phyloP scores from a whole-genome alignment of 495 filamentous ascomycete genomes.

The Talaromyces wortmannii region DNA sequence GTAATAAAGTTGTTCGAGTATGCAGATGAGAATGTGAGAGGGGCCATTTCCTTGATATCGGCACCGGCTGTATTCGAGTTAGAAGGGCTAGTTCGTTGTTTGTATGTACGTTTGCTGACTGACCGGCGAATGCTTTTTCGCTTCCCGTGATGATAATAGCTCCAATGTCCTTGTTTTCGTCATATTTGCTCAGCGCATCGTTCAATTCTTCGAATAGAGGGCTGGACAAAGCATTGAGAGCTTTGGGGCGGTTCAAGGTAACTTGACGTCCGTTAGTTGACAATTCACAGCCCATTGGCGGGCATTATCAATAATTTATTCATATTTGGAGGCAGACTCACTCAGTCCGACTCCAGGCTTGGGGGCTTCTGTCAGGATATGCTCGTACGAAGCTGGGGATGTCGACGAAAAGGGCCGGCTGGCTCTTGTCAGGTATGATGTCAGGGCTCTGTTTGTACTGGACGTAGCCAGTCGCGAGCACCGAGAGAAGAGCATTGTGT shows the following conservation, averaged over 20 bases:
- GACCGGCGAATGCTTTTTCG: slow-evolving; percentile 77
- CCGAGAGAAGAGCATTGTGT: slow-evolving; percentile 48
- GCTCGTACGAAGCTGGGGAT: slow-evolving; percentile 58
- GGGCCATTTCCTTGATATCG: slow-evolving; percentile 98
- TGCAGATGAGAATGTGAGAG: slow-evolving; percentile 76
- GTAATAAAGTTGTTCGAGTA: slow-evolving; percentile 89
- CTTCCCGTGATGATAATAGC: slow-evolving; percentile 84
- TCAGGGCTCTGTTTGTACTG: slow-evolving; percentile 40
- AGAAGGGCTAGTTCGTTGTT: not conserved
- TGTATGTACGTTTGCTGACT: not conserved
- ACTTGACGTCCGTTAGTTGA: slow-evolving; percentile 42
- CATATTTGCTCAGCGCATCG: slow-evolving; percentile 64
- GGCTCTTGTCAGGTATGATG: slow-evolving; percentile 40
- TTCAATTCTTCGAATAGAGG: slow-evolving; percentile 90
- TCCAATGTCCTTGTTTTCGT: slow-evolving; percentile 59
- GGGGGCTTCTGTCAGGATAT: slow-evolving; percentile 72
- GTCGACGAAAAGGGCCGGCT: slow-evolving; percentile 51
- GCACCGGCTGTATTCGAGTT: slow-evolving; percentile 58
- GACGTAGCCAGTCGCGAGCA: slow-evolving; percentile 52
- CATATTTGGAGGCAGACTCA: slow-evolving; percentile 30
- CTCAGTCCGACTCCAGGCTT: slow-evolving; percentile 85
- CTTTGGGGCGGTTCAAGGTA: slow-evolving; percentile 91
- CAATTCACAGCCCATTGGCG: not conserved
- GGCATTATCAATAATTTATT: not conserved
- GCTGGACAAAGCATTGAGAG: slow-evolving; percentile 84